Percentiles rank a stretch among this genome's conserved stretches.
phyloP scores from a whole-genome alignment of 2,329 filamentous ascomycete species.

The Penicillium capsulatum region DNA sequence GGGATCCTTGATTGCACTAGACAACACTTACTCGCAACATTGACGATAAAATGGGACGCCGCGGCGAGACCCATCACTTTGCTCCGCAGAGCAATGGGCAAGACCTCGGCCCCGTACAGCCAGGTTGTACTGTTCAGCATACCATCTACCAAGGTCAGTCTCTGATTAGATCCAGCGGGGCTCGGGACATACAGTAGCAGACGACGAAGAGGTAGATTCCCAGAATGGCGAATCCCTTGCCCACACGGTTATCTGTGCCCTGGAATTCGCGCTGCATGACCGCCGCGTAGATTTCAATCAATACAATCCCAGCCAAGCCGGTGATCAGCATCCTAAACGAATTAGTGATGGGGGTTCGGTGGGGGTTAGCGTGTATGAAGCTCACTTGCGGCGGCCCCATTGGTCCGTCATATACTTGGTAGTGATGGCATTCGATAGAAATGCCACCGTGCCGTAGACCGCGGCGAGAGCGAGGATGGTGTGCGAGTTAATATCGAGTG shows the following conservation, averaged over 20 bases:
- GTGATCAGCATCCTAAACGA: slow-evolving; percentile 51
- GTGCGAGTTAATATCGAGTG: slow-evolving; percentile 49
- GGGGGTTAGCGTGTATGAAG: slow-evolving; percentile 1
- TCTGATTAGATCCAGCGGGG: not conserved
- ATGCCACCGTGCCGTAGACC: slow-evolving; percentile 53
- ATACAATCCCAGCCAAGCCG: slow-evolving; percentile 49
- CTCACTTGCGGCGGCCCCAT: slow-evolving; percentile 55
- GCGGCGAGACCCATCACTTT: slow-evolving; percentile 55
- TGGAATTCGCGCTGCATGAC: slow-evolving; percentile 58
- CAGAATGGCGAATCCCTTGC: slow-evolving; percentile 57
- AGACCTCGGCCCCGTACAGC: slow-evolving; percentile 54
- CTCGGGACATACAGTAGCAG: slow-evolving; percentile 46
- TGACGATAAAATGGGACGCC: slow-evolving; percentile 53
- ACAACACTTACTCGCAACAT: slow-evolving; percentile 48
- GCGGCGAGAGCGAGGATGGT: slow-evolving; percentile 53
- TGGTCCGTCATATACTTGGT: slow-evolving; percentile 53
- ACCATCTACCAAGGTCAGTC: too few relatives aligned
- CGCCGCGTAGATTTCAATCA: slow-evolving; percentile 57
- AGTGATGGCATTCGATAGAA: slow-evolving; percentile 50
- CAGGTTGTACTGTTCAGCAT: slow-evolving; percentile 55
- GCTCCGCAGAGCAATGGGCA: slow-evolving; percentile 52
- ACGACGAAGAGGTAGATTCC: slow-evolving; percentile 59
- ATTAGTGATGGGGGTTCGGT: slow-evolving; percentile 4
- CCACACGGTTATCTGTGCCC: slow-evolving; percentile 51
- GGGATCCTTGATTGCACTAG: too few relatives aligned